Evolutionary conservation across 176 grass and related monocot genomes (phyloP), one percentile per base, ranked within the genome.

Genomic region (Rhipidocladum racemiflorum): DNA sequence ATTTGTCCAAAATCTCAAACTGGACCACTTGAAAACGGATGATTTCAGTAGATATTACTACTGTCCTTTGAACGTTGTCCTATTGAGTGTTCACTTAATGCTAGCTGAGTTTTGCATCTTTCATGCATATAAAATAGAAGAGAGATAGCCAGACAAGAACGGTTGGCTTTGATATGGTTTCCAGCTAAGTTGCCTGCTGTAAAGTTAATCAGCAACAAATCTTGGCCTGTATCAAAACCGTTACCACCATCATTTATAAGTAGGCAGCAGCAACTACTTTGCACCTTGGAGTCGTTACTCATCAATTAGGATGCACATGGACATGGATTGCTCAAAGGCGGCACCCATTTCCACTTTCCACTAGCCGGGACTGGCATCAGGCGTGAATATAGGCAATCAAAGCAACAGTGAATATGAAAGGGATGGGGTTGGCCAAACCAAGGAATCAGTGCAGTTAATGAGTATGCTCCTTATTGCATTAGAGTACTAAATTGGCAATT

Each of bases 401-500:
- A 76, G 71, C 46, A 75, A 55, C 6, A 15, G 10, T n/a, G 35
- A 30, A 65, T 6, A 75, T 32, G 35, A 28, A 34, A 65, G 11
- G 42, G 29, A 50, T 39, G 11, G 13, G 34, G 30, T 66, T 66
- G 44, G 28, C 30, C 25, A 29, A n/a, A 29, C n/a, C 54, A 75
- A 55, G 46, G 71, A 28, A 43, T 20, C 45, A 0, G 12, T 23
- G n/a, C 9, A 84, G 45, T 66, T 13, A 74, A 36, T 21, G 29
- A 65, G 63, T 3, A n/a, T 78, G 27, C 29, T 25, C 32, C 32
- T 38, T 23, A 55, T 24, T 21, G 16, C 63, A 80, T 67, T 28
- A 80, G n/a, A n/a, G n/a, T 36, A 38, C 63, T 74, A 55, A 55
- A 55, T 34, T 55, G 71, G 34, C 29, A 56, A 56, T 30, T 74